Conservation (phyloP, 2,329 filamentous ascomycete species). For the Trichoderma polysporum region DNA sequence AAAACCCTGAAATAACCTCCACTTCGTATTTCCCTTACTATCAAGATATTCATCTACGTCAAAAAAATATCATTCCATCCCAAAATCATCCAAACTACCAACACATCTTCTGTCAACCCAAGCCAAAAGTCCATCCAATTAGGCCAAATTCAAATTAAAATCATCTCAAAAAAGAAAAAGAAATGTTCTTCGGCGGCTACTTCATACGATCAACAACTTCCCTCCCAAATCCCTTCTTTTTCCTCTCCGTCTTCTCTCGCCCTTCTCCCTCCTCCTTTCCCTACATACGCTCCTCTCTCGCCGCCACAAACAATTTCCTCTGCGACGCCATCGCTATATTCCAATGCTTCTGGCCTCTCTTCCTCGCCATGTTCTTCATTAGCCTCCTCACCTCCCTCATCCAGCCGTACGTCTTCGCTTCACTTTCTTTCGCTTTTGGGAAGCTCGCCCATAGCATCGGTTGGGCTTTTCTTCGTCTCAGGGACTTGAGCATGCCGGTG, state of each 20-base stretch:
- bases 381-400: neutral
- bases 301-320: neutral
- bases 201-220: neutral
- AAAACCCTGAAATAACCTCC: neutral
- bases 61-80: neutral
- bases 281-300: neutral
- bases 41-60: neutral
- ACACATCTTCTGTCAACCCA: neutral
- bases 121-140: neutral
- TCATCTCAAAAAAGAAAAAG: neutral
- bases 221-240: neutral
- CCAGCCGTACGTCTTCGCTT: neutral
- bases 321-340: neutral
- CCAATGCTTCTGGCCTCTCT: neutral
- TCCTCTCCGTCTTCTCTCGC: neutral
- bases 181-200: neutral
- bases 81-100: neutral
- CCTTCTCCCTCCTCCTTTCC: neutral
- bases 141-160: neutral
- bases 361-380: neutral
- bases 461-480: neutral
- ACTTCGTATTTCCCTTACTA: fast-evolving
- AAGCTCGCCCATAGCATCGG: neutral
- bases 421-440: neutral
- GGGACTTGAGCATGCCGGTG: neutral